Evolutionary conservation across 2,329 filamentous ascomycete species (phyloP).

Genomic region (Colletotrichum neosansevieriae): DNA sequence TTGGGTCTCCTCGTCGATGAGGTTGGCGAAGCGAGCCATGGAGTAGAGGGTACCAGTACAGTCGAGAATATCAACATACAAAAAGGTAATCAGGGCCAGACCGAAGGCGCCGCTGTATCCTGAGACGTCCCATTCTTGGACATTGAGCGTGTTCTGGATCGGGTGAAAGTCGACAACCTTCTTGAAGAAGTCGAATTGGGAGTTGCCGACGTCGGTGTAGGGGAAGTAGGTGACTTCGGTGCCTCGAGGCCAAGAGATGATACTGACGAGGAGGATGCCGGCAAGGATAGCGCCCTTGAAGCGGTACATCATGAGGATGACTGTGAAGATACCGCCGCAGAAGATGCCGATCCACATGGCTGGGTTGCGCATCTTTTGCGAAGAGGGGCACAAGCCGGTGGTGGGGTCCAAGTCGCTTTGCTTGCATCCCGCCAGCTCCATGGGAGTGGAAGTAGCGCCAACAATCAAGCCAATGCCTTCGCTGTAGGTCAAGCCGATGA

Average conservation of each 20-base stretch:
- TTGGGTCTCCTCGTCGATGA: slow-evolving; percentile 84
- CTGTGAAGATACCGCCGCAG: slow-evolving; percentile 84
- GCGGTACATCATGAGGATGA: slow-evolving; percentile 84
- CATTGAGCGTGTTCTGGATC: slow-evolving; percentile 76
- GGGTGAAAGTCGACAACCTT: slow-evolving; percentile 87
- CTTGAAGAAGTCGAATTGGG: slow-evolving; percentile 87
- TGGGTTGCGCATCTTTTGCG: slow-evolving; percentile 83
- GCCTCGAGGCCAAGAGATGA: slow-evolving; percentile 87
- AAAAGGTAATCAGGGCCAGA: slow-evolving; percentile 86
- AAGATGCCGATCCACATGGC: slow-evolving; percentile 92
- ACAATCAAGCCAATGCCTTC: slow-evolving; percentile 85
- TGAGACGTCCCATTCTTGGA: slow-evolving; percentile 79
- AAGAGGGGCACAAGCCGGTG: slow-evolving; percentile 69
- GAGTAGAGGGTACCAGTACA: slow-evolving; percentile 89
- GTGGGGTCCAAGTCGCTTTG: slow-evolving; percentile 39
- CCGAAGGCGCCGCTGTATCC: slow-evolving; percentile 81
- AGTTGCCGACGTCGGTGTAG: slow-evolving; percentile 75
- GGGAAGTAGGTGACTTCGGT: slow-evolving; percentile 87
- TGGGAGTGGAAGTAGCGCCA: slow-evolving; percentile 74
- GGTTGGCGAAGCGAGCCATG: slow-evolving; percentile 86
- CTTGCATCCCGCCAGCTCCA: slow-evolving; percentile 80
- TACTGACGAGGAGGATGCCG: slow-evolving; percentile 85
- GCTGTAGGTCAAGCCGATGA: slow-evolving; percentile 82
- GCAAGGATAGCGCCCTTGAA: slow-evolving; percentile 89
- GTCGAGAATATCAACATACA: slow-evolving; percentile 92